A percentile compares a stretch with the other conserved stretches of the same genome.
These are phyloP conservation scores for Wickerhamiella brachini DNA, from an alignment of 805 yeast species.

Conservation along the genomic window DNA sequence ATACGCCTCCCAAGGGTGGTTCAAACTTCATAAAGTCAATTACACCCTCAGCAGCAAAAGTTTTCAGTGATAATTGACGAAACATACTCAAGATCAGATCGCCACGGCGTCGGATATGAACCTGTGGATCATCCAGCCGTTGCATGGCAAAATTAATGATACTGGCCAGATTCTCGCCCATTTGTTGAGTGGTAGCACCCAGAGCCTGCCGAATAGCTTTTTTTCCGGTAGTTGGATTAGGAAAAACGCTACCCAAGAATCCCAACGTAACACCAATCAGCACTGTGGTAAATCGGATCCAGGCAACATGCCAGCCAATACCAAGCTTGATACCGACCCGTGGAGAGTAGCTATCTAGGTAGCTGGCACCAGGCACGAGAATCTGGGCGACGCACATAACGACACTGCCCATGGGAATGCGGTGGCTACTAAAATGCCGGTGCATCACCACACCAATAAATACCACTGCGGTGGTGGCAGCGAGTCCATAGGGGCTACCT, in stretches of 20 bases:
- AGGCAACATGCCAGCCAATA: constrained; percentile 23
- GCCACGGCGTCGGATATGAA: constrained; percentile 15
- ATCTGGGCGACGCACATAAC: constrained; percentile 20
- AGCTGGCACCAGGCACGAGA: constrained; percentile 23
- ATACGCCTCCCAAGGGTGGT: constrained; percentile 24
- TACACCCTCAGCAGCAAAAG: constrained; percentile 12
- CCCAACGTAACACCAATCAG: constrained; percentile 21
- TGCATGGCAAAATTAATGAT: constrained; percentile 22
- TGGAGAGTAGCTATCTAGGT: constrained; percentile 16
- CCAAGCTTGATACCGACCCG: constrained; percentile 15
- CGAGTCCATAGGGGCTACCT: constrained; percentile 25
- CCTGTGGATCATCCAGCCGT: constrained; percentile 12
- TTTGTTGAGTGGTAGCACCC: constrained; percentile 15
- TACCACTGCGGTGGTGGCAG: constrained; percentile 19
- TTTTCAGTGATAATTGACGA: background rate
- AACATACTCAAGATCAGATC: constrained; percentile 14
- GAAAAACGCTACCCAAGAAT: constrained; percentile 22
- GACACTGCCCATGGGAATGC: constrained; percentile 20
- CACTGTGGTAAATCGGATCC: constrained; percentile 25
- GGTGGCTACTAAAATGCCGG: constrained; percentile 21
- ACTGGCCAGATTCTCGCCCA: constrained; percentile 21
- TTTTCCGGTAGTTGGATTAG: constrained; percentile 23
- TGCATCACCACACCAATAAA: constrained; percentile 19
- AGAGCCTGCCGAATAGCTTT: constrained; percentile 19
- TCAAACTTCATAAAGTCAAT: constrained; percentile 20